These are phyloP conservation scores for Medicago ruthenica DNA, from an alignment of 306 rosid genomes.

Conservation along the genomic window DNA sequence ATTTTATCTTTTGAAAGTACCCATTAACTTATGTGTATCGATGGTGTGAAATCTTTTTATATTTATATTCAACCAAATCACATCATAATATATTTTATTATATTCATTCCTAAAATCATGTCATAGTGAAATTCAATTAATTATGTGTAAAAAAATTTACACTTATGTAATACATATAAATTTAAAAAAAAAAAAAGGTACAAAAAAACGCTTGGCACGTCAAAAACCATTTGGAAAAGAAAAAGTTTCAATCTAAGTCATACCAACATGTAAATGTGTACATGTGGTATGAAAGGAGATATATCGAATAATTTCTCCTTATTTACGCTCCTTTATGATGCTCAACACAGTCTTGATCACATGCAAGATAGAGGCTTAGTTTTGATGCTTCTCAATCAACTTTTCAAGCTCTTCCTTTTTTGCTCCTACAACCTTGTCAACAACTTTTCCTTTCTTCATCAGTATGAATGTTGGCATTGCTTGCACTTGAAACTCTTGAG, in stretches of 20 bases:
- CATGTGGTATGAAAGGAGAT: background rate
- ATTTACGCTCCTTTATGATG: constrained; percentile 31
- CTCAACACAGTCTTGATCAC: background rate
- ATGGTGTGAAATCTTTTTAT: no score
- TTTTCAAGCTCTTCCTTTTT: constrained; percentile 69
- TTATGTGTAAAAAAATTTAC: background rate
- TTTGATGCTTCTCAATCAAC: constrained; percentile 67
- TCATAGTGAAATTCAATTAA: no score
- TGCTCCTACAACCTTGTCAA: constrained; percentile 71
- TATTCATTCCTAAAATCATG: no score
- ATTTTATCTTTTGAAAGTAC: no score
- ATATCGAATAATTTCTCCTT: constrained; percentile 26
- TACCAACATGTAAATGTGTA: constrained; percentile 29
- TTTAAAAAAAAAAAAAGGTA: background rate
- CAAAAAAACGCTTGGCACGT: background rate
- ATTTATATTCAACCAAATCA: no score
- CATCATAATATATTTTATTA: no score
- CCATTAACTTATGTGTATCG: no score
- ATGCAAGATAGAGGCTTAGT: constrained; percentile 36
- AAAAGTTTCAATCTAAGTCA: constrained; percentile 3
- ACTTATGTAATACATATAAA: background rate
- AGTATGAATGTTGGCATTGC: constrained; percentile 85
- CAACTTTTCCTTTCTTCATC: constrained; percentile 66
- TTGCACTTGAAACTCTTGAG: constrained; percentile 62
- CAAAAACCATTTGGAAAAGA: background rate